Conservation (phyloP, 2,329 filamentous ascomycete species). For the Ophiostoma triangulosporum region DNA sequence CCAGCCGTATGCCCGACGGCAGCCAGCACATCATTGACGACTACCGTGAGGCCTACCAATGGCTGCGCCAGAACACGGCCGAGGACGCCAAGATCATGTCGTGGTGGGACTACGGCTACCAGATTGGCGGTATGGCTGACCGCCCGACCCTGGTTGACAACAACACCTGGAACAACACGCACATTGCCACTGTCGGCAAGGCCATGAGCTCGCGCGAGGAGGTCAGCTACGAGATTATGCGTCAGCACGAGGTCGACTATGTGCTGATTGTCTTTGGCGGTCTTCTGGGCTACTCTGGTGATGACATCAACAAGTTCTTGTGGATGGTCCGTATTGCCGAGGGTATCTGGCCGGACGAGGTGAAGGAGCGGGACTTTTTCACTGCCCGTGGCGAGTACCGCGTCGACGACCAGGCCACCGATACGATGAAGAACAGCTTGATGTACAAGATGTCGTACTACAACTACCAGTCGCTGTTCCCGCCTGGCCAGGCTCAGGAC, state of each 20-base stretch:
- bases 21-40: slow-evolving; percentile 98
- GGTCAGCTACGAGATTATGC: slow-evolving; percentile 96
- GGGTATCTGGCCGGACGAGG: slow-evolving; percentile 98
- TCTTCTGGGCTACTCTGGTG: slow-evolving; percentile 89
- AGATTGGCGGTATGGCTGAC: slow-evolving; percentile 99
- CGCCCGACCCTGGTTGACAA: slow-evolving; percentile 95
- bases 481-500: slow-evolving; percentile 76
- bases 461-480: slow-evolving; percentile 90
- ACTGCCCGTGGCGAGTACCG: slow-evolving; percentile 87
- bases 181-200: slow-evolving; percentile 97
- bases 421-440: slow-evolving; percentile 97
- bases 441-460: slow-evolving; percentile 99
- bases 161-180: slow-evolving; percentile 99
- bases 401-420: slow-evolving; percentile 83
- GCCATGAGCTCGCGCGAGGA: slow-evolving; percentile 97
- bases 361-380: slow-evolving; percentile 95
- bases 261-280: slow-evolving; percentile 96
- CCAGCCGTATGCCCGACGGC: slow-evolving; percentile 82
- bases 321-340: slow-evolving; percentile 99
- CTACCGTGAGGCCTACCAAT: slow-evolving; percentile 98
- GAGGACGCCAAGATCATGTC: slow-evolving; percentile 98
- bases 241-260: slow-evolving; percentile 96
- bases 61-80: slow-evolving; percentile 93
- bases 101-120: slow-evolving; percentile 99
- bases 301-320: slow-evolving; percentile 99